Conservation (phyloP, 2,329 filamentous ascomycete species). For the Daldinia eschscholtzii region DNA sequence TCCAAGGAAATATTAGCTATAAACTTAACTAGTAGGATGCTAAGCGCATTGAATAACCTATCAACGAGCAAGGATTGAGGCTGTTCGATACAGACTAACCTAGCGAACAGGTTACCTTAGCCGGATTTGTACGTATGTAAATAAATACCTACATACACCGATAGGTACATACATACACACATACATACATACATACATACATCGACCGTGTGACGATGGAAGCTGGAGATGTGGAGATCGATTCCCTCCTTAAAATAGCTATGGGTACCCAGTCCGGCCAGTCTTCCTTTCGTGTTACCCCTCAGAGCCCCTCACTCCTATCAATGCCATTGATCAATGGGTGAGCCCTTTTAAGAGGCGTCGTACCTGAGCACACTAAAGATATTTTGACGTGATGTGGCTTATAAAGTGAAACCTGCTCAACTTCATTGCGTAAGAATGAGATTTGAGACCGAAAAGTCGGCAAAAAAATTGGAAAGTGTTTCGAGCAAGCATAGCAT, state of each 20-base stretch:
- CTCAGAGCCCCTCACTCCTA: constrained; percentile 31
- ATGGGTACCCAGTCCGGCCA: constrained; percentile 26
- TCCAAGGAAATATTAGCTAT: constrained; percentile 9
- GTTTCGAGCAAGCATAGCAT: background rate
- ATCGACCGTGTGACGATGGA: constrained; percentile 26
- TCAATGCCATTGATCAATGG: constrained; percentile 33
- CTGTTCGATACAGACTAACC: constrained; percentile 22
- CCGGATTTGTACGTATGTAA: background rate
- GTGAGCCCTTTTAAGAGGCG: constrained; percentile 9
- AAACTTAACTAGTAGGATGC: background rate
- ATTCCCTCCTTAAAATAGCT: constrained; percentile 42
- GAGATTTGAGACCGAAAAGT: constrained; percentile 8
- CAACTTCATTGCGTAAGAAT: background rate
- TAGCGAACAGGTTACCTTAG: background rate
- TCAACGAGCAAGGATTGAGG: constrained; percentile 16
- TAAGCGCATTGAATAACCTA: constrained; percentile 21
- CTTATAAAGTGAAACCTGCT: constrained; percentile 32
- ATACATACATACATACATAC: constrained; percentile 9
- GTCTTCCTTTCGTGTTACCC: constrained; percentile 26
- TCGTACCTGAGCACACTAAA: constrained; percentile 18
- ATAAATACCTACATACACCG: constrained; percentile 1
- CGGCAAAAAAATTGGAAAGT: background rate
- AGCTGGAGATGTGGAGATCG: constrained; percentile 39
- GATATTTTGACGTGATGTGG: constrained; percentile 34
- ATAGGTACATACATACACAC: background rate